Evolutionary conservation across 148 eudicot genomes (phyloP), one percentile per base, ranked within the genome.

Genomic region (Vaccinium vitisidaea): DNA sequence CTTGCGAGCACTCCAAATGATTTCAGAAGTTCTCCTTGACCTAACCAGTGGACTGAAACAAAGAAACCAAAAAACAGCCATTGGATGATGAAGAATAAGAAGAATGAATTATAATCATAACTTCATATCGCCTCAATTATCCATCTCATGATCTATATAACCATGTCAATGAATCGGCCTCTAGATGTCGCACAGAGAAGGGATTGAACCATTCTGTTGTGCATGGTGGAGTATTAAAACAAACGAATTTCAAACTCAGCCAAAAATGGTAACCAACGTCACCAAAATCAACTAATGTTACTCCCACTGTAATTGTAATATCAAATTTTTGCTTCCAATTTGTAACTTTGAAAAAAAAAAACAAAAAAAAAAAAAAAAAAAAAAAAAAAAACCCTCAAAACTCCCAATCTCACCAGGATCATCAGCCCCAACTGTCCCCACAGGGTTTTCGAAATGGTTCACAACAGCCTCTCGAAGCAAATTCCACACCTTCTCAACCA

Each of bases 21-120:
- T 92, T 80, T 97, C 99, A 86, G 99, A 98, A 9, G 98, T 95
- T 89, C 95, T 89, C 89, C 92, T 95, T 84, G 98, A 95, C 84
- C 99, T 92, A 65, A 50, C 86, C 82, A 97, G 88, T 53, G 98
- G 99, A 84, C 98, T 97, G 93, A 76, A 90, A 84, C 78, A 84
- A 83, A 71, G 0, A 80, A 80, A 8, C 27, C 81, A 80, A 69
- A 67, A 16, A 15, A 18, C 70, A 7, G 8, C 30, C 49, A 77
- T 67, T 21, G 1, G 76, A 10, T 19, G 11, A 2, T 49, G 14
- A 15, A 11, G 58, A 10, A 27, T 6, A 16, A 23, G 32, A 67
- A 69, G 74, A 69, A 69, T 69, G 71, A 69, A 27, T 69, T 4
- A 12, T 13, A 69, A 69, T 12, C 7, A 12, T 4, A 11, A 69